A percentile compares a stretch with the other conserved stretches of the same genome.
Evolutionary conservation across 2,329 filamentous ascomycete species (phyloP).

Genomic region (Curvularia eragrostidis): DNA sequence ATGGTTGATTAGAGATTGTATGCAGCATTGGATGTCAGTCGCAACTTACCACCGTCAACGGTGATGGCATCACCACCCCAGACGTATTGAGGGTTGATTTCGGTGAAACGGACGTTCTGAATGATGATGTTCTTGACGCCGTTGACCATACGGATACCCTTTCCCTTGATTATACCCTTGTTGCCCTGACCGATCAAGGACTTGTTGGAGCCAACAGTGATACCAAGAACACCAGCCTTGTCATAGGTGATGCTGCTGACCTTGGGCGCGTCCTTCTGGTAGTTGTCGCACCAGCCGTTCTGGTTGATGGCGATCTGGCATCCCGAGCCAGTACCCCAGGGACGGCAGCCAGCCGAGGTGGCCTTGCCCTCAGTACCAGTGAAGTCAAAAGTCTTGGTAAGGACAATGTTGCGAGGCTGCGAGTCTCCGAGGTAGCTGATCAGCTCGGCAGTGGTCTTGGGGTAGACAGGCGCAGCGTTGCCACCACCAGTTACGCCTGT

Average conservation of each 20-base stretch:
- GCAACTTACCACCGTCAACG: slow-evolving; percentile 37
- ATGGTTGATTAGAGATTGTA: slow-evolving; percentile 1
- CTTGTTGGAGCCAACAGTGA: slow-evolving; percentile 65
- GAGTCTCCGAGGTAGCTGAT: slow-evolving; percentile 65
- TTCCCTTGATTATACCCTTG: slow-evolving; percentile 64
- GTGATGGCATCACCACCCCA: slow-evolving; percentile 48
- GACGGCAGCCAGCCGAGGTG: slow-evolving; percentile 63
- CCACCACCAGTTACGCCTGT: slow-evolving; percentile 35
- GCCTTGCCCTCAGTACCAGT: slow-evolving; percentile 61
- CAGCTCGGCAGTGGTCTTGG: slow-evolving; percentile 56
- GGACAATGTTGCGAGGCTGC: slow-evolving; percentile 63
- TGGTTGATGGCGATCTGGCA: slow-evolving; percentile 68
- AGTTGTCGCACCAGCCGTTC: slow-evolving; percentile 64
- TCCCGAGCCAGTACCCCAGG: slow-evolving; percentile 57
- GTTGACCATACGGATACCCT: slow-evolving; percentile 58
- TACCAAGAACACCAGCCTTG: slow-evolving; percentile 60
- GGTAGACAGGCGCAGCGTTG: slow-evolving; percentile 31
- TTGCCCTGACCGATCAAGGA: slow-evolving; percentile 61
- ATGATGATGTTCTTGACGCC: slow-evolving; percentile 62
- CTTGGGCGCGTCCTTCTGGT: slow-evolving; percentile 60
- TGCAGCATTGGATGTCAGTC: slow-evolving; percentile 2
- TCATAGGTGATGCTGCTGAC: slow-evolving; percentile 56
- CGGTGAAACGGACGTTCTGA: slow-evolving; percentile 54
- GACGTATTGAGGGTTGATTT: slow-evolving; percentile 47
- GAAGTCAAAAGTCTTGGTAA: slow-evolving; percentile 64